Evolutionary conservation across 2,329 filamentous ascomycete species (phyloP).

Genomic region (Leptodontidium sp.): DNA sequence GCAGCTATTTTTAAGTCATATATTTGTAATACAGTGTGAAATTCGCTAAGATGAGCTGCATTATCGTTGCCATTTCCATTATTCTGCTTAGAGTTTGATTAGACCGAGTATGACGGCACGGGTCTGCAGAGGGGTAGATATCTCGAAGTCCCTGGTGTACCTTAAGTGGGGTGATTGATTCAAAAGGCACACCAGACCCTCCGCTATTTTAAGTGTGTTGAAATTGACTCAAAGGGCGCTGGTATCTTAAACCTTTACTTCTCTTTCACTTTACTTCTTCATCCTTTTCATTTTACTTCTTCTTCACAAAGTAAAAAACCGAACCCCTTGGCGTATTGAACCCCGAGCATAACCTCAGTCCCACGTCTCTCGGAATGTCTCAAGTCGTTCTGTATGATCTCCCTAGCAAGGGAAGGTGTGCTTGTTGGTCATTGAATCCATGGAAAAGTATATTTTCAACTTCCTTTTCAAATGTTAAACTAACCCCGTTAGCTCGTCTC

Average conservation of each 20-base stretch:
- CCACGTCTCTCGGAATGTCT: slow-evolving; percentile 3
- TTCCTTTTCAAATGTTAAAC: slow-evolving; percentile 18
- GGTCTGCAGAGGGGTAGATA: background rate
- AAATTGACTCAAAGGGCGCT: background rate
- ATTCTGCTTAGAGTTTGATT: background rate
- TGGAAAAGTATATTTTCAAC: slow-evolving; percentile 67
- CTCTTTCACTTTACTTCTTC: background rate
- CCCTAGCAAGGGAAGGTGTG: slow-evolving; percentile 58
- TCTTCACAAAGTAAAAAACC: background rate
- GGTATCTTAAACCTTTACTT: background rate
- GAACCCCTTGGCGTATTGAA: no score
- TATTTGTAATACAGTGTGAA: no score
- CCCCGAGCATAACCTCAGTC: background rate
- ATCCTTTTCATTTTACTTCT: background rate
- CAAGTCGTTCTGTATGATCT: slow-evolving; percentile 68
- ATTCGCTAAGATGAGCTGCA: no score
- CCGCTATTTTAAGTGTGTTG: background rate
- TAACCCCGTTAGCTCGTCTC: slow-evolving; percentile 61
- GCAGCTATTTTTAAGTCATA: no score
- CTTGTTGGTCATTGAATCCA: slow-evolving; percentile 71
- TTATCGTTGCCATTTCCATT: background rate
- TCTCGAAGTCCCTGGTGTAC: background rate
- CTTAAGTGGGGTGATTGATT: background rate
- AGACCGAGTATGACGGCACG: background rate
- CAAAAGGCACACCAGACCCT: background rate